Conservation (phyloP, 2,329 filamentous ascomycete genomes). For the Epichloe amarillans region DNA sequence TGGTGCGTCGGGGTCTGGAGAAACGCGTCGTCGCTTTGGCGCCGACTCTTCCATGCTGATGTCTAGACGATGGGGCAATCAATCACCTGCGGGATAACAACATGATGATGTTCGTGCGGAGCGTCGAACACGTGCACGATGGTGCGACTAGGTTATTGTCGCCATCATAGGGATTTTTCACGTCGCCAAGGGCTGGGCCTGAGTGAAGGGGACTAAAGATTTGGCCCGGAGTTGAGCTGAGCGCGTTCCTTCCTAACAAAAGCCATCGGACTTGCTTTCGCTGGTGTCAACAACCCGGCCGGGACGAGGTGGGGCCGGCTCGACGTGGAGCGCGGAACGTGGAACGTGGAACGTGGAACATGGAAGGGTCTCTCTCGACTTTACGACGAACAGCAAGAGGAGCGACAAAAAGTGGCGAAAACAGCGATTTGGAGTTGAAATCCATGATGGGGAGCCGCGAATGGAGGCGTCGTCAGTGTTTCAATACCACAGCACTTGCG, state of each 20-base stretch:
- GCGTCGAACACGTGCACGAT: neutral
- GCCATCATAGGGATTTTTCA: neutral
- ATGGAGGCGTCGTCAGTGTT: too few relatives aligned
- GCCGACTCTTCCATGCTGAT: slow-evolving; percentile 39
- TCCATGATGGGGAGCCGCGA: neutral
- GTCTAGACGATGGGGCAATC: neutral
- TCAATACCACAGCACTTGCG: too few relatives aligned
- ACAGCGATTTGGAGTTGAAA: neutral
- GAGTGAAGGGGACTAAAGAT: too few relatives aligned
- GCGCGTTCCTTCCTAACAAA: slow-evolving; percentile 5
- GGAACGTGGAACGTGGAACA: neutral
- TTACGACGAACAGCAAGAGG: neutral
- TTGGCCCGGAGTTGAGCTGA: neutral
- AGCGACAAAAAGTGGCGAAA: neutral
- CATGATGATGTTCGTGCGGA: slow-evolving; percentile 3
- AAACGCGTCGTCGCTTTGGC: slow-evolving; percentile 31
- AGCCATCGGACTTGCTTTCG: neutral
- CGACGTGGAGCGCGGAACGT: neutral
- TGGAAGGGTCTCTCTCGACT: neutral
- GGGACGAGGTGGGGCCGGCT: neutral
- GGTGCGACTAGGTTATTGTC: neutral
- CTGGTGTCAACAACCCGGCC: neutral
- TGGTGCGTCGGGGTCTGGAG: slow-evolving; percentile 3
- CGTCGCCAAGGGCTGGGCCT: neutral
- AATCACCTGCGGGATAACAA: neutral